Evolutionary conservation across 2,329 filamentous ascomycete genomes (phyloP).

Genomic region (Chaetomium strumarium): DNA sequence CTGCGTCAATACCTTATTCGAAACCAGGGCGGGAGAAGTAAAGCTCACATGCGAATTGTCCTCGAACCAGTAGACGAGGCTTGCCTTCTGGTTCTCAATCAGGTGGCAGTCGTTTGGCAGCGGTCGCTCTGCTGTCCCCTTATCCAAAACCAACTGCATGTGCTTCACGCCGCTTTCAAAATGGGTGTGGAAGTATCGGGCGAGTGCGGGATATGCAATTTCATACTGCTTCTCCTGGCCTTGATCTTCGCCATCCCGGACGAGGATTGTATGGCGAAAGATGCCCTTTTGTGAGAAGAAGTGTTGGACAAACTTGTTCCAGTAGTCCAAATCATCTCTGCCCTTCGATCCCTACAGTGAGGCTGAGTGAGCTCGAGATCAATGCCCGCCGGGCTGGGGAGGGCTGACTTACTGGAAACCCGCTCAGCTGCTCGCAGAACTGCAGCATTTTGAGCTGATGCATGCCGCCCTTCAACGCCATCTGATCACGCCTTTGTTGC

Average conservation of each 20-base stretch:
- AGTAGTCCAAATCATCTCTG: slow-evolving; percentile 66
- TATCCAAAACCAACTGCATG: slow-evolving; percentile 81
- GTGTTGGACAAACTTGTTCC: slow-evolving; percentile 70
- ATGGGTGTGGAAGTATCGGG: slow-evolving; percentile 84
- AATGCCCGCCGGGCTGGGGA: background rate
- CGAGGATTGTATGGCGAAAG: slow-evolving; percentile 65
- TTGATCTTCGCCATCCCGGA: slow-evolving; percentile 48
- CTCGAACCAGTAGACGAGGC: slow-evolving; percentile 83
- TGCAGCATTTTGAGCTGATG: slow-evolving; percentile 56
- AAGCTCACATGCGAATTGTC: slow-evolving; percentile 72
- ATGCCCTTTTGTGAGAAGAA: slow-evolving; percentile 78
- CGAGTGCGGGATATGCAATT: slow-evolving; percentile 72
- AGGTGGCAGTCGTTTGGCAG: slow-evolving; percentile 61
- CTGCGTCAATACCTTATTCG: slow-evolving; percentile 25
- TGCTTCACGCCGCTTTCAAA: slow-evolving; percentile 81
- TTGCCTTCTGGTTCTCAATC: slow-evolving; percentile 71
- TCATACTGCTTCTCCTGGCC: slow-evolving; percentile 74
- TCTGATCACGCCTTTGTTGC: slow-evolving; percentile 42
- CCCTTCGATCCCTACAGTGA: slow-evolving; percentile 47
- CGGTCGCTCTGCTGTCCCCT: slow-evolving; percentile 48
- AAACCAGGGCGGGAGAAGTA: background rate
- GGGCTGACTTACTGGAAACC: slow-evolving; percentile 45
- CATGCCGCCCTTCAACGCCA: slow-evolving; percentile 46
- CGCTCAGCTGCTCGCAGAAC: slow-evolving; percentile 57
- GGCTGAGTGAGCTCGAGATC: slow-evolving; percentile 19